Evolutionary conservation across 1,284 basidiomycete genomes (phyloP).

Genomic region (Austroboletus niveus): DNA sequence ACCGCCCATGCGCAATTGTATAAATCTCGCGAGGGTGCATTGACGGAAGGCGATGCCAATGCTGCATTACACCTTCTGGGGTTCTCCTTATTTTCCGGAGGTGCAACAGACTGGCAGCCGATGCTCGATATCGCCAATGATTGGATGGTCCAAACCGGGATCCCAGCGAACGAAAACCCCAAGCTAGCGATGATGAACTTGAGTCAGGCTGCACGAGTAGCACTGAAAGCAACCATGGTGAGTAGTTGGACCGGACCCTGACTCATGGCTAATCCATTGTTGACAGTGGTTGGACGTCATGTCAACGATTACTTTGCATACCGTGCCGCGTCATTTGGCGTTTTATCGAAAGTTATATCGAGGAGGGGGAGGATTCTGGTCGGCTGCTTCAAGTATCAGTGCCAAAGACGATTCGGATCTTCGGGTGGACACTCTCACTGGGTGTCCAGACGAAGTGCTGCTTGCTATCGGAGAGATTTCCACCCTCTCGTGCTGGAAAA

Average conservation of each 20-base stretch:
- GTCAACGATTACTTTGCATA: constrained; percentile 58
- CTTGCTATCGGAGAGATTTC: constrained; percentile 74
- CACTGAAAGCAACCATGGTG: constrained; percentile 71
- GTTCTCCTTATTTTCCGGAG: constrained; percentile 65
- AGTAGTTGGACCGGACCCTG: constrained; percentile 11
- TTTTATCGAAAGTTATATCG: constrained; percentile 62
- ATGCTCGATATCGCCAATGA: constrained; percentile 66
- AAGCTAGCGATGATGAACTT: constrained; percentile 54
- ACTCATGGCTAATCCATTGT: constrained; percentile 7
- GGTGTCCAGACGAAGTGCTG: constrained; percentile 73
- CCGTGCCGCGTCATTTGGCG: constrained; percentile 61
- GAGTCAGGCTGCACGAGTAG: constrained; percentile 50
- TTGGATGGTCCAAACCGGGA: constrained; percentile 66
- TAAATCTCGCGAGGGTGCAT: constrained; percentile 39
- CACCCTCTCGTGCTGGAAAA: constrained; percentile 75
- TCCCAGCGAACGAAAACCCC: constrained; percentile 62
- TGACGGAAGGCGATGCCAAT: constrained; percentile 65
- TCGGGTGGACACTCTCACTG: constrained; percentile 64
- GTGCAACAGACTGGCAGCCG: constrained; percentile 61
- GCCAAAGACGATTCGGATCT: constrained; percentile 36
- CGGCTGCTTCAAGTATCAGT: constrained; percentile 27
- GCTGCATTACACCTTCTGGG: constrained; percentile 72
- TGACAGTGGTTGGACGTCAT: constrained; percentile 74
- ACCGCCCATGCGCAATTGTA: constrained; percentile 53
- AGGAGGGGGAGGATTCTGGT: constrained; percentile 38